These are phyloP conservation scores for Cyberlindnera veronae DNA, from an alignment of 805 yeast species.

Conservation along the genomic window DNA sequence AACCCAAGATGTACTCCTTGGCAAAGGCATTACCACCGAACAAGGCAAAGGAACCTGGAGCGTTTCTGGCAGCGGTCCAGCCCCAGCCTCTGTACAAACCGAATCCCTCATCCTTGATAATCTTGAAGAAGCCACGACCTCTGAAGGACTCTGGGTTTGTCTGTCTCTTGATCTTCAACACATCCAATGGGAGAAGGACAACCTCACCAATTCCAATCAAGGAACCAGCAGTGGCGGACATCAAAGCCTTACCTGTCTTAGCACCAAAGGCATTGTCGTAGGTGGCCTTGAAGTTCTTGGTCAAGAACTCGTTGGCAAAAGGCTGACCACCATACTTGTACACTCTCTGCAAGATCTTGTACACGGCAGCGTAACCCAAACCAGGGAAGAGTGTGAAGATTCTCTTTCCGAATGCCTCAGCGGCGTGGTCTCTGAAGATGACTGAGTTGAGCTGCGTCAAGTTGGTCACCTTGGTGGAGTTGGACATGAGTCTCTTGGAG, in stretches of 20 bases:
- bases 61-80: conserved; percentile 99
- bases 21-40: conserved; percentile 99
- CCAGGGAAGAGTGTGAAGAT: conserved; percentile 91
- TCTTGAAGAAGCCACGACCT: conserved; percentile 93
- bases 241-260: conserved; percentile 94
- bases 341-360: conserved; percentile 94
- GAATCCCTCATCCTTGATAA: conserved; percentile 86
- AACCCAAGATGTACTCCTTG: conserved; percentile 87
- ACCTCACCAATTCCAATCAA: conserved; percentile 97
- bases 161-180: conserved; percentile 96
- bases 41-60: conserved; percentile 96
- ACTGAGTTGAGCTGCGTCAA: conserved; percentile 73
- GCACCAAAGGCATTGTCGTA: conserved; percentile 82
- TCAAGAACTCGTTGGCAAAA: conserved; percentile 89
- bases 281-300: conserved; percentile 62
- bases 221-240: conserved; percentile 97
- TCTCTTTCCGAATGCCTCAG: conserved; percentile 66
- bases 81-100: conserved; percentile 98
- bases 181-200: conserved; percentile 91
- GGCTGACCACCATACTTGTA: conserved; percentile 99
- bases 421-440: conserved; percentile 79
- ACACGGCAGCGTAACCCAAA: conserved; percentile 95
- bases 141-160: conserved; percentile 99
- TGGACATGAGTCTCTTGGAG: conserved; percentile 91
- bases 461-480: conserved; percentile 64